Conservation (phyloP, 73 alveolate genomes). For the Stentor roeselii region DNA sequence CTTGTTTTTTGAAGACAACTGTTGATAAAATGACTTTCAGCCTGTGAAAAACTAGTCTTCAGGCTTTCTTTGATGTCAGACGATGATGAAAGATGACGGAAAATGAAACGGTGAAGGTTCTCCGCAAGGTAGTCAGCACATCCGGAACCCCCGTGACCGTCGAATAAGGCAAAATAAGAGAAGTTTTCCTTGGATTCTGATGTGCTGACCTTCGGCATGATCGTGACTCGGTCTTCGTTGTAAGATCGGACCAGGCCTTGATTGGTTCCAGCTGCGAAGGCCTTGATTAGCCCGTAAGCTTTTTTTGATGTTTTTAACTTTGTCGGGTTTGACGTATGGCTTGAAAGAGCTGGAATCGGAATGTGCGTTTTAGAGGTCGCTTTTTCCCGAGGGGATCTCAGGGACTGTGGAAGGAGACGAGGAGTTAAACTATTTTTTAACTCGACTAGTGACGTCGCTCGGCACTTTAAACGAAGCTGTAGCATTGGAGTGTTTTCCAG, state of each 20-base stretch:
- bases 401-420: too few species aligned
- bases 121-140: slow-evolving; percentile 75
- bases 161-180: slow-evolving; percentile 61
- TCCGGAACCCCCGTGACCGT: slow-evolving; percentile 72
- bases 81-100: slow-evolving; percentile 54
- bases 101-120: slow-evolving; percentile 49
- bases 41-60: slow-evolving; percentile 51
- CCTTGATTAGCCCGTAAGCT: too few species aligned
- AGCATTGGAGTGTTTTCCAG: too few species aligned
- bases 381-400: too few species aligned
- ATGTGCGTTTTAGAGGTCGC: too few species aligned
- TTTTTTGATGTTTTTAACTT: too few species aligned
- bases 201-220: slow-evolving; percentile 51
- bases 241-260: slow-evolving; percentile 63
- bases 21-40: slow-evolving; percentile 51
- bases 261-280: too few species aligned
- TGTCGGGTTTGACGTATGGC: too few species aligned
- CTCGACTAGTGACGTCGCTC: too few species aligned
- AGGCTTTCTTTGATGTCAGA: slow-evolving; percentile 47
- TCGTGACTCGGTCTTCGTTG: slow-evolving; percentile 77
- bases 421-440: too few species aligned
- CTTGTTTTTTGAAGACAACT: not conserved
- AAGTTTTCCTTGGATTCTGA: slow-evolving; percentile 46
- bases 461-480: too few species aligned
- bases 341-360: too few species aligned